phyloP scores from a whole-genome alignment of 805 yeast genomes.

The Teunomyces pallodes region DNA sequence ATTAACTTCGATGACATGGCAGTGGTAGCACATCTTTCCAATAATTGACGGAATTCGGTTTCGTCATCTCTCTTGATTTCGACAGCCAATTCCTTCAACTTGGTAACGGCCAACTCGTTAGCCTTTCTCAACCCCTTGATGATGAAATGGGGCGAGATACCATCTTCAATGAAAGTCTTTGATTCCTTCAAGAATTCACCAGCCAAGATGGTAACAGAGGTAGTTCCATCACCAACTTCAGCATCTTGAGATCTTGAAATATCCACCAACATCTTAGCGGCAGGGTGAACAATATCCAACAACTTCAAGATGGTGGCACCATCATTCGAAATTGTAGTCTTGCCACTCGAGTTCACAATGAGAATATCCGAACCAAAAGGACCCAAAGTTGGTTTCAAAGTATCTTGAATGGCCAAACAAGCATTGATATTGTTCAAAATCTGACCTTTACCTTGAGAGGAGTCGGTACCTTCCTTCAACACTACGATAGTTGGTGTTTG shows the following conservation, averaged over 20 bases:
- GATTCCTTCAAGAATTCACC: conserved; percentile 93
- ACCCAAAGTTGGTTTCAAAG: conserved; percentile 91
- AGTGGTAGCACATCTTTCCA: conserved; percentile 91
- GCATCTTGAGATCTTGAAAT: conserved; percentile 96
- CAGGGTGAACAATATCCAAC: conserved; percentile 96
- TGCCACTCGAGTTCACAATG: conserved; percentile 78
- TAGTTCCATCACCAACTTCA: conserved; percentile 98
- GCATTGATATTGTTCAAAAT: conserved; percentile 94
- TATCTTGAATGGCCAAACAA: conserved; percentile 94
- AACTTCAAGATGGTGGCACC: conserved; percentile 95
- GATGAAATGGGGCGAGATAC: conserved; percentile 87
- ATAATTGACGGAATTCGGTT: conserved; percentile 58
- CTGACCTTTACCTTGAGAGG: conserved; percentile 96
- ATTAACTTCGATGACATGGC: conserved; percentile 97
- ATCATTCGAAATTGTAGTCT: conserved; percentile 94
- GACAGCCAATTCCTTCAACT: conserved; percentile 72
- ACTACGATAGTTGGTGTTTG: conserved; percentile 99
- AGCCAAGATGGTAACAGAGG: conserved; percentile 90
- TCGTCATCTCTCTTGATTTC: conserved; percentile 55
- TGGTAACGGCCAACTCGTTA: conserved; percentile 68
- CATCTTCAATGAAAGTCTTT: conserved; percentile 90
- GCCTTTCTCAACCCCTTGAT: conserved; percentile 87
- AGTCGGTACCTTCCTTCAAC: conserved; percentile 95
- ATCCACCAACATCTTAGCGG: conserved; percentile 93
- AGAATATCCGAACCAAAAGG: conserved; percentile 96